Evolutionary conservation across 2,329 filamentous ascomycete species (phyloP), one percentile per base, ranked within the genome.

Genomic region (Botrytis sinoallii): DNA sequence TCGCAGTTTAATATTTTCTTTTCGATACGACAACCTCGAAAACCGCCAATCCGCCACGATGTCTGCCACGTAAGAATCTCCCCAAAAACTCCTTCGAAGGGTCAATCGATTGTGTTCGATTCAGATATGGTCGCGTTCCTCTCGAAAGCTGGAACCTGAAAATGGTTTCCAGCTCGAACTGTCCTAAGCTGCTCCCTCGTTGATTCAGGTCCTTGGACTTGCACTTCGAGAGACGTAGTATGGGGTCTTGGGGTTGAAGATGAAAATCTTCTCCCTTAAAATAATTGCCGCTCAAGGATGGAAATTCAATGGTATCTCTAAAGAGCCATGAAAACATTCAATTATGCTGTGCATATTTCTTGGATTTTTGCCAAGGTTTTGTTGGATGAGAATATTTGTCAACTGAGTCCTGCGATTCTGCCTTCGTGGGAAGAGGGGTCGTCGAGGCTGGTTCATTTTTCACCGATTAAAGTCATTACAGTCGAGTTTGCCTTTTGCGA

Each of bases 401-500:
- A 78, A 77, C 79, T 76, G 79, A 75, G 75, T 38, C 29, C 38
- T 61, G 46, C 71, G 25, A 61, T 73, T 70, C 71, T 76, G 60
- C 71, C 59, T 74, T 75, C 35, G 59, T 75, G 73, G 76, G 73
- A 74, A 76, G 71, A 79, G 75, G 77, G 71, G 79, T 77, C 75
- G 76, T 78, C 76, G 73, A 68, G 79, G 75, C 75, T 44, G 65
- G 52, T 74, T 75, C 73, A 74, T 68, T 80, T 80, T 89, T 93
- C 92, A 94, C 90, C 86, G 90, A 94, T 92, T 79, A 95, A 95
- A 94, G 86, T 76, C 77, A 92, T 80, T 60, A 85, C 84, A 85
- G 86, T 93, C 92, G 93, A 95, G 93, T 95, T 86, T 90, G 89
- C 89, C 91, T 92, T 76, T 89, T 89, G 90, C 86, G 91, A 95